phyloP scores from a whole-genome alignment of 2,329 filamentous ascomycete species.

The Zymoseptoria tritici region DNA sequence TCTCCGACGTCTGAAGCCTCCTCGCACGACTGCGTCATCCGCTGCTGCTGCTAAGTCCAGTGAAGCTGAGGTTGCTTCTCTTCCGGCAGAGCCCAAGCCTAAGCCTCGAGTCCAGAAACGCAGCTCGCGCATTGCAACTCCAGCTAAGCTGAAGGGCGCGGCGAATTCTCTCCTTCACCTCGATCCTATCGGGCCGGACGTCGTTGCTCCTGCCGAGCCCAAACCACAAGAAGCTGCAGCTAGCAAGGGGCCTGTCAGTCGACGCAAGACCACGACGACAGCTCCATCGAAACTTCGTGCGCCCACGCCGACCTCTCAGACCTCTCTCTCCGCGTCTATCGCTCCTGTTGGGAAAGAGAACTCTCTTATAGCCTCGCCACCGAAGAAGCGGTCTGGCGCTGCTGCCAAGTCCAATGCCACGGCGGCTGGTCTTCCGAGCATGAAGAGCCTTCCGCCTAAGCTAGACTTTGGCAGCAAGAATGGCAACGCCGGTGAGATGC shows the following conservation, averaged over 20 bases:
- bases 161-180: not conserved
- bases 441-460: slow-evolving; percentile 17
- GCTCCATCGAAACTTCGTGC: slow-evolving; percentile 19
- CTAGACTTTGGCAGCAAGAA: slow-evolving; percentile 18
- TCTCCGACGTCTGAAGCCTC: slow-evolving; percentile 19
- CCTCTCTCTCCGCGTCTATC: slow-evolving; percentile 2
- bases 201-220: not conserved
- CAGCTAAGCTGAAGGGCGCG: slow-evolving; percentile 21
- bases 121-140: slow-evolving; percentile 29
- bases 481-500: slow-evolving; percentile 2
- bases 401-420: slow-evolving; percentile 6
- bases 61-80: not conserved
- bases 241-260: not conserved
- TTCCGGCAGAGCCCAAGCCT: slow-evolving; percentile 4
- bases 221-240: not conserved
- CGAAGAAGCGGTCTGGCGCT: slow-evolving; percentile 17
- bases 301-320: slow-evolving; percentile 2
- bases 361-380: slow-evolving; percentile 22
- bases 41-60: slow-evolving; percentile 3
- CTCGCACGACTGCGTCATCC: slow-evolving; percentile 18
- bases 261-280: slow-evolving; percentile 9
- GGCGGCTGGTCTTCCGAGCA: slow-evolving; percentile 2
- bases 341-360: slow-evolving; percentile 21
- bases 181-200: not conserved
- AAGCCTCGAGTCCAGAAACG: slow-evolving; percentile 16